These are phyloP conservation scores for Phytophthora uliginosa DNA, from an alignment of 352 stramenopile genomes.

Conservation along the genomic window DNA sequence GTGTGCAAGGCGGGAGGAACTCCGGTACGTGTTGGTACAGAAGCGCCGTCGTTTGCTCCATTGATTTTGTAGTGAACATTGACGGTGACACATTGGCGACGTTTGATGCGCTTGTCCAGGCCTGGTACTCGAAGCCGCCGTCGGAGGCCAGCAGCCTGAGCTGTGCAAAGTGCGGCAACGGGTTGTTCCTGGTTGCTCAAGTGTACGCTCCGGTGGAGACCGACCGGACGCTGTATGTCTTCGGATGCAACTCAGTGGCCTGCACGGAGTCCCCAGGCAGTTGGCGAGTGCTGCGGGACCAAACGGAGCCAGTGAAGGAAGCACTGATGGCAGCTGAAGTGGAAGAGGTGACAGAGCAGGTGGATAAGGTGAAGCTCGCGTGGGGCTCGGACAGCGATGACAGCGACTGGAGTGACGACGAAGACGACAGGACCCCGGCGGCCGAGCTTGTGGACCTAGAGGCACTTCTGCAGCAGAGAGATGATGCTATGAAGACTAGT, in stretches of 20 bases:
- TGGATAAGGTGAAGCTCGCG: conserved; percentile 35
- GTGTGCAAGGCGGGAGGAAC: conserved; percentile 84
- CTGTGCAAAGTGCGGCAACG: conserved; percentile 68
- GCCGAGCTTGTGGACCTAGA: conserved; percentile 66
- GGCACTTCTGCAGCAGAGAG: conserved; percentile 69
- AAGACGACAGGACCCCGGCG: conserved; percentile 40
- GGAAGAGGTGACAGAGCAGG: conserved; percentile 22
- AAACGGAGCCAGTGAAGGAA: conserved; percentile 35
- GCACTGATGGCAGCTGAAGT: conserved; percentile 1
- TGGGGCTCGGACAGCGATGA: conserved; percentile 62
- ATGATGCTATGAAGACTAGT: conserved; percentile 66
- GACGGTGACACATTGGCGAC: conserved; percentile 10
- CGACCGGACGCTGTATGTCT: conserved; percentile 85
- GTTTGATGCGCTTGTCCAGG: conserved; percentile 35
- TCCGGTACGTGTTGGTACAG: conserved; percentile 49
- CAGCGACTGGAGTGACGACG: conserved; percentile 82
- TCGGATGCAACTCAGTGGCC: conserved; percentile 85
- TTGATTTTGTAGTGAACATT: not conserved
- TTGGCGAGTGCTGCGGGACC: conserved; percentile 82
- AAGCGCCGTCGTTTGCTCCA: not conserved
- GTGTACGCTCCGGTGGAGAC: conserved; percentile 83
- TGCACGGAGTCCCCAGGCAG: conserved; percentile 73
- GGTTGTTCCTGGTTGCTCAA: conserved; percentile 79
- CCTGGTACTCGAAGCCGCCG: conserved; percentile 65
- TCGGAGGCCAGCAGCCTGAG: conserved; percentile 46